Evolutionary conservation across 1,139 yeast species (phyloP).

Genomic region (Saccharomyces hybrid): DNA sequence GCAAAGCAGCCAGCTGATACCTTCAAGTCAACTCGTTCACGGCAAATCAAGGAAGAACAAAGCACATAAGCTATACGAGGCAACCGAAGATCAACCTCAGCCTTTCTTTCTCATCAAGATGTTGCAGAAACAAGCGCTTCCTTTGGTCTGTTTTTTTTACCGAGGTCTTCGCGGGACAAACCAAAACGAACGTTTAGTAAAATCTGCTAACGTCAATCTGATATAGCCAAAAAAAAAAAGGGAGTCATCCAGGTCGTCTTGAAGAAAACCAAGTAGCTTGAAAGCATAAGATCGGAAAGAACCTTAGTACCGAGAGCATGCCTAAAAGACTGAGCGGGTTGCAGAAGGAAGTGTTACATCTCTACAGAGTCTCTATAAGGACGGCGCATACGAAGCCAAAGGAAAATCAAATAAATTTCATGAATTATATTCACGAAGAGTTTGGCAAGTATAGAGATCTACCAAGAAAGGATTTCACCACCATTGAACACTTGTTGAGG

Average conservation of each 20-base stretch:
- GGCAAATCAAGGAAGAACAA: too few relatives aligned
- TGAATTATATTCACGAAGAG: constrained; percentile 42
- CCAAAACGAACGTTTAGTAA: not conserved
- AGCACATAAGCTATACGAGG: too few relatives aligned
- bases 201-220: too few relatives aligned
- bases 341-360: constrained; percentile 54
- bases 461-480: constrained; percentile 73
- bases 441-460: constrained; percentile 54
- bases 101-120: too few relatives aligned
- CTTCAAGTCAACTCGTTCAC: too few relatives aligned
- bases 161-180: not conserved
- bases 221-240: not conserved
- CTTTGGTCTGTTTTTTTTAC: not conserved
- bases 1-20: too few relatives aligned
- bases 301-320: constrained; percentile 5
- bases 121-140: too few relatives aligned
- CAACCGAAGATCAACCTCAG: too few relatives aligned
- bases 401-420: constrained; percentile 33
- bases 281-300: not conserved
- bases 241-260: not conserved
- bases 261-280: not conserved
- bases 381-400: constrained; percentile 50
- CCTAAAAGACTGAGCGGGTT: constrained; percentile 45
- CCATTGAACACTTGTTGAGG: constrained; percentile 79
- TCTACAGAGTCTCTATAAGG: constrained; percentile 55